Evolutionary conservation across 2,329 filamentous ascomycete genomes (phyloP).

Genomic region (Aspergillus pseudoviridinutans): DNA sequence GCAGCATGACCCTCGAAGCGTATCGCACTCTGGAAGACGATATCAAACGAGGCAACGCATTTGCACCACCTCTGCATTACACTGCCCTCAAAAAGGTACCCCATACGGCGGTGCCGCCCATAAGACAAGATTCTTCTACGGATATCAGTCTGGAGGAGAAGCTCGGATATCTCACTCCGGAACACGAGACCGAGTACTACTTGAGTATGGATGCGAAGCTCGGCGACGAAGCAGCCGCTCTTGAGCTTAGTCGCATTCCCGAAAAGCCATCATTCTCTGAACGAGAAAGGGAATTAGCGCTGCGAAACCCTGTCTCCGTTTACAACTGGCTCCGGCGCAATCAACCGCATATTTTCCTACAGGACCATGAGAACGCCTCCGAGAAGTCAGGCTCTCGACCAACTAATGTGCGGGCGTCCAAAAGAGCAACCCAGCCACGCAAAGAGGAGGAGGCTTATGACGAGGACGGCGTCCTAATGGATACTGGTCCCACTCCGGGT

Average conservation of each 20-base stretch:
- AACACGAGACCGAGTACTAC: slow-evolving; percentile 42
- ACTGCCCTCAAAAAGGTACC: slow-evolving; percentile 28
- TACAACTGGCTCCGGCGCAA: slow-evolving; percentile 93
- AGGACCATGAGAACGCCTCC: slow-evolving; percentile 59
- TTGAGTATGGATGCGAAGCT: slow-evolving; percentile 40
- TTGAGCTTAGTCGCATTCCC: slow-evolving; percentile 46
- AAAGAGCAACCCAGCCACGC: slow-evolving; percentile 35
- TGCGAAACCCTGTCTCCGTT: slow-evolving; percentile 82
- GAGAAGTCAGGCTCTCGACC: slow-evolving; percentile 41
- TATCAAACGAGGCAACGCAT: slow-evolving; percentile 36
- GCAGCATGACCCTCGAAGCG: slow-evolving; percentile 30
- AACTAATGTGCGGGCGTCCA: slow-evolving; percentile 39
- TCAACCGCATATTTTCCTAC: slow-evolving; percentile 77
- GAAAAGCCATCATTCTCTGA: slow-evolving; percentile 46
- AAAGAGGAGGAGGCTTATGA: slow-evolving; percentile 42
- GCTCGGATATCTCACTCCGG: slow-evolving; percentile 43
- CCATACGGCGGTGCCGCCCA: slow-evolving; percentile 20
- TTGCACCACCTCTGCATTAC: slow-evolving; percentile 35
- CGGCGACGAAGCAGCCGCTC: slow-evolving; percentile 44
- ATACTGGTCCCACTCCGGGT: slow-evolving; percentile 30
- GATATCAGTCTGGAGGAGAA: slow-evolving; percentile 26
- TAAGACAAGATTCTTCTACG: slow-evolving; percentile 12
- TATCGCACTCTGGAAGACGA: slow-evolving; percentile 38
- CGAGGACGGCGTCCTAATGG: slow-evolving; percentile 39
- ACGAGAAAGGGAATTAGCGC: slow-evolving; percentile 51